Evolutionary conservation across 257 asterid genomes (phyloP).

Genomic region (Solanum medicagineum): DNA sequence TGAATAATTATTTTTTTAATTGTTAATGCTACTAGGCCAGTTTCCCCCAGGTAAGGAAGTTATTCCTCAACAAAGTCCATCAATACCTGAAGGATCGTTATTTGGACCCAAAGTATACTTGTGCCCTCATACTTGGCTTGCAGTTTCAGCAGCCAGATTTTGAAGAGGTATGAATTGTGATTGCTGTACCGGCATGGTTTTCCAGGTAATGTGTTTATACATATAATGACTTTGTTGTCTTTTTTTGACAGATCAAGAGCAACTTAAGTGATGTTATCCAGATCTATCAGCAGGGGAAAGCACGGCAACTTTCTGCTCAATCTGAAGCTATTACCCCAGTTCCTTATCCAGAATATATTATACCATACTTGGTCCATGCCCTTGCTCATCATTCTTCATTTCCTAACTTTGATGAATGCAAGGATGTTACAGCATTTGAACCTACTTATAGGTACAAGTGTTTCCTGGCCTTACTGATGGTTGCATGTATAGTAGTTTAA

Average conservation of each 20-base stretch:
- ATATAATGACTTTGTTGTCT: constrained; percentile 1
- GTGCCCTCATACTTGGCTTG: constrained; percentile 75
- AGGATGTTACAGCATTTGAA: constrained; percentile 64
- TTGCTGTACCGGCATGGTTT: not conserved
- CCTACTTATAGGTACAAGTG: constrained; percentile 73
- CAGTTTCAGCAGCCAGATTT: constrained; percentile 42
- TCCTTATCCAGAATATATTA: constrained; percentile 65
- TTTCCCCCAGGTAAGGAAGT: constrained; percentile 69
- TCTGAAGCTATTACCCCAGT: constrained; percentile 46
- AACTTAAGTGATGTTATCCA: constrained; percentile 76
- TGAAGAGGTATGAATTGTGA: constrained; percentile 49
- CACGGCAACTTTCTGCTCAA: constrained; percentile 53
- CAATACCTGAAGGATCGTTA: constrained; percentile 83
- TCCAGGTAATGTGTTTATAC: not conserved
- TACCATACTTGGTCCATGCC: constrained; percentile 84
- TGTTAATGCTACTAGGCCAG: constrained; percentile 35
- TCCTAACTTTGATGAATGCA: constrained; percentile 78
- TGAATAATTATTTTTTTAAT: not conserved
- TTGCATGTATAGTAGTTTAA: not conserved
- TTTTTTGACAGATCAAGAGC: constrained; percentile 63
- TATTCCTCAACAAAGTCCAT: constrained; percentile 67
- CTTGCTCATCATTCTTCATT: constrained; percentile 79
- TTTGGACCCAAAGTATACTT: constrained; percentile 83
- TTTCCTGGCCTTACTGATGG: constrained; percentile 11
- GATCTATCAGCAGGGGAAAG: constrained; percentile 77